Evolutionary conservation across 495 filamentous ascomycete genomes (phyloP), one percentile per base, ranked within the genome.

Genomic region (Hypoxylon lienhwacheense): DNA sequence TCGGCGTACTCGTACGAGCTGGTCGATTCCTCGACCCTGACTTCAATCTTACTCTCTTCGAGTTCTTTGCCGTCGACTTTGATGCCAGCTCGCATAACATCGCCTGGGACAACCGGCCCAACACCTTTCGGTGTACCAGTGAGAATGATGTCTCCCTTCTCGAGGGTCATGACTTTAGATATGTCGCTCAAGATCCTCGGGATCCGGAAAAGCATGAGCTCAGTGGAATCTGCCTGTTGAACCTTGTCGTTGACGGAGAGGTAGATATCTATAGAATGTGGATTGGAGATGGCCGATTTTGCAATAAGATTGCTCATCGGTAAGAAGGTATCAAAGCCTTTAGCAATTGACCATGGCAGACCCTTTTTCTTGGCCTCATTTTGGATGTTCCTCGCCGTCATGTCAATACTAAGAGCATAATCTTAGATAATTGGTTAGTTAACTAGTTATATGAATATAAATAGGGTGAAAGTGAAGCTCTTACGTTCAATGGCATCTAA

Each of bases 41-140:
- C 90, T 73, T 91, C 86, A 51, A 97, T 91, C 65, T 77, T 84
- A 26, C 86, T 87, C 73, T 95, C 89, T 70, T 91, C 84, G 14
- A 97, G 70, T 70, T 92, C 90, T 75, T 86, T 84, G 28, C 92
- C 93, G 57, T 79, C 71, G 31, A 96, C 84, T 67, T 81, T 83
- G 58, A 97, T 79, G 12, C 93, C 89, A 14, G 89, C 90, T 47
- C 76, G 85, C 86, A 98, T 89, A 12, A 91, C 77, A 78, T 98
- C 95, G 1, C 93, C 93, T 2, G 87, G 81, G 41, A 81, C 79
- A 8, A 97, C 91, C 15, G 81, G 77, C 1, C 93, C 93, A 22
- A 97, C 95, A 7, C 93, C 93, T 79, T 97, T 97, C 31, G 93
- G 93, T 37, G 93, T 98, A 31, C 93, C 93, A 20, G 93, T 97